These are phyloP conservation scores for Penicillium sp. DNA, from an alignment of 2,329 filamentous ascomycete species.

Conservation along the genomic window DNA sequence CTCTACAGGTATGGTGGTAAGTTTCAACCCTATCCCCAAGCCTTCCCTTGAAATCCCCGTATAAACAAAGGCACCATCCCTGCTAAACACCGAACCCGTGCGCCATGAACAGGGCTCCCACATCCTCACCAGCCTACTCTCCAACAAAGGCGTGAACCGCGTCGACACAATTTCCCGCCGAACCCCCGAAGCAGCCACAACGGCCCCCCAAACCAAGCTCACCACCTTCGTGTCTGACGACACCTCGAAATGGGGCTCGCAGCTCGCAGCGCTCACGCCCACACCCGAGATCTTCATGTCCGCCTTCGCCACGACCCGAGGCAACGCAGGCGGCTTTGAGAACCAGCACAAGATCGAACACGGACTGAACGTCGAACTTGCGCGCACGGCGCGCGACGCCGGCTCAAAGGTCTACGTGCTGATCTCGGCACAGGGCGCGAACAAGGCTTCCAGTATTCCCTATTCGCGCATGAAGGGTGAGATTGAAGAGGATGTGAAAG, in stretches of 20 bases:
- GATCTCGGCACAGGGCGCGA: conserved; percentile 60
- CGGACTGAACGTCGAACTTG: conserved; percentile 78
- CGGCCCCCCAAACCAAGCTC: conserved; percentile 60
- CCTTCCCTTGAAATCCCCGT: background rate
- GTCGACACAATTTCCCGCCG: conserved; percentile 49
- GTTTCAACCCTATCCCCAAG: conserved; percentile 13
- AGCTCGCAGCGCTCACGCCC: conserved; percentile 57
- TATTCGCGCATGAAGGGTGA: conserved; percentile 79
- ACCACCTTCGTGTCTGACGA: conserved; percentile 66
- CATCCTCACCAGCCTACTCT: conserved; percentile 61
- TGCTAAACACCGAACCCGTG: conserved; percentile 9
- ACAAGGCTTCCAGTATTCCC: conserved; percentile 52
- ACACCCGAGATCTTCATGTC: conserved; percentile 68
- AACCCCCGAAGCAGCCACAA: conserved; percentile 38
- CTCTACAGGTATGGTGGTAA: conserved; percentile 51
- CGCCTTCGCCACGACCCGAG: conserved; percentile 75
- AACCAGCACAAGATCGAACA: conserved; percentile 86
- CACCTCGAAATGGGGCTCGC: conserved; percentile 64
- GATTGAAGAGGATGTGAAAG: conserved; percentile 74
- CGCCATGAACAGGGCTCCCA: conserved; percentile 61
- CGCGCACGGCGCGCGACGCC: conserved; percentile 68
- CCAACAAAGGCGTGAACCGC: conserved; percentile 37
- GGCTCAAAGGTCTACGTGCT: conserved; percentile 75
- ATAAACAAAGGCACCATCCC: background rate
- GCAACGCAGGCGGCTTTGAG: conserved; percentile 69